Evolutionary conservation across 2,329 filamentous ascomycete genomes (phyloP).

Genomic region (Penicillium sp.): DNA sequence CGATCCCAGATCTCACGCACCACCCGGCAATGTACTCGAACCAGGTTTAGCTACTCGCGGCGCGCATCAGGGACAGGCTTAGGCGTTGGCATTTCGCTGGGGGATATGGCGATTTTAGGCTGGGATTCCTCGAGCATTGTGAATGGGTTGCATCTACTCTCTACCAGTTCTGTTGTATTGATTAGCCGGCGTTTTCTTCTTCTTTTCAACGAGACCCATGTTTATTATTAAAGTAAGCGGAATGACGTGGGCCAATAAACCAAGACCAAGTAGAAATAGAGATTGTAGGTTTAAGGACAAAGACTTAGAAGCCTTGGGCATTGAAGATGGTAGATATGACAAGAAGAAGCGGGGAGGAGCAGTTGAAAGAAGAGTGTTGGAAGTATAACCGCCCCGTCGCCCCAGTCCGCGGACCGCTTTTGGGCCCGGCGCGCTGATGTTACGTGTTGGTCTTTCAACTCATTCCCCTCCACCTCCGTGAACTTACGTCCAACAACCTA

Average conservation of each 20-base stretch:
- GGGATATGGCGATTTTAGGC: neutral
- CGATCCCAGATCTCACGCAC: constrained; percentile 56
- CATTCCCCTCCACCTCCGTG: neutral
- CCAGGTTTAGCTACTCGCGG: constrained; percentile 16
- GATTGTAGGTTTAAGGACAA: neutral
- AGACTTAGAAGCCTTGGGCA: neutral
- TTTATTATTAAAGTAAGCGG: neutral
- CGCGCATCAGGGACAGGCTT: neutral
- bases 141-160: neutral
- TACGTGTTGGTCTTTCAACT: neutral
- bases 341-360: neutral
- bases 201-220: constrained; percentile 6
- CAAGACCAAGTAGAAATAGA: neutral
- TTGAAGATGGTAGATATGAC: neutral
- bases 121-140: neutral
- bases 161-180: neutral
- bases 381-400: neutral
- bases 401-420: constrained; percentile 8
- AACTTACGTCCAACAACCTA: neutral
- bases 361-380: neutral
- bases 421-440: constrained; percentile 2
- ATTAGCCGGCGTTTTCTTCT: constrained; percentile 3
- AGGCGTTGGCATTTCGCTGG: neutral
- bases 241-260: neutral
- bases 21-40: constrained; percentile 49